Evolutionary conservation across 164 flowering plant genomes (phyloP), one percentile per base, ranked within the genome.

Genomic region (Pachysandra terminalis): DNA sequence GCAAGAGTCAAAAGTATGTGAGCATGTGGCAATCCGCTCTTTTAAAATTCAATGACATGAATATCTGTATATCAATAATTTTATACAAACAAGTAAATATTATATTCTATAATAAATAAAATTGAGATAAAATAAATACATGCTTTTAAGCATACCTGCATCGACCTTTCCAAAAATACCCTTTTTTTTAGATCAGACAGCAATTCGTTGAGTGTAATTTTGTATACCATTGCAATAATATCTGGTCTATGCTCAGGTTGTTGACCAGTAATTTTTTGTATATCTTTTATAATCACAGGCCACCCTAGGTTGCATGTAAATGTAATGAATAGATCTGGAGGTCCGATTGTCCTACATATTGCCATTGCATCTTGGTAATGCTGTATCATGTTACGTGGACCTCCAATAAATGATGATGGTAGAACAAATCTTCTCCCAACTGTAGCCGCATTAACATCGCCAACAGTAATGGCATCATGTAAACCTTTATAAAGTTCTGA

Each of bases 321-420:
- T 3, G 68, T 73, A 1, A 68, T 40, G 28, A 73, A 73, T 1
- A 73, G 15, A 64, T 68, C 53, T 21, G 64, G 77, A 19, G 41
- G 9, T 5, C 64, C 72, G n/a, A 9, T 14, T 17, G 7, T 3
- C 48, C 72, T 22, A 37, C 73, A 74, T 8, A 74, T 64, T 19
- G 65, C 62, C 61, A 69, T 69, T 0, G 66, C 66, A 54, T 74
- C 77, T 54, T 73, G 64, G 24, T 68, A 73, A 25, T 73, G 56
- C 23, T 73, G 59, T 0, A 25, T 0, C 72, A 73, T 56, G 17
- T 63, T 63, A 23, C 72, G 17, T 16, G 68, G 52, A 0, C 63
- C 57, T 10, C 55, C 55, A 5, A 35, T 63, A 28, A 62, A 68
- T 1, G 59, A 40, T 7, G 68, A 27, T 24, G 72, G 68, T 3